Conservation (phyloP, 441 rosid species). For the Pelargonium myrrhifolium region DNA sequence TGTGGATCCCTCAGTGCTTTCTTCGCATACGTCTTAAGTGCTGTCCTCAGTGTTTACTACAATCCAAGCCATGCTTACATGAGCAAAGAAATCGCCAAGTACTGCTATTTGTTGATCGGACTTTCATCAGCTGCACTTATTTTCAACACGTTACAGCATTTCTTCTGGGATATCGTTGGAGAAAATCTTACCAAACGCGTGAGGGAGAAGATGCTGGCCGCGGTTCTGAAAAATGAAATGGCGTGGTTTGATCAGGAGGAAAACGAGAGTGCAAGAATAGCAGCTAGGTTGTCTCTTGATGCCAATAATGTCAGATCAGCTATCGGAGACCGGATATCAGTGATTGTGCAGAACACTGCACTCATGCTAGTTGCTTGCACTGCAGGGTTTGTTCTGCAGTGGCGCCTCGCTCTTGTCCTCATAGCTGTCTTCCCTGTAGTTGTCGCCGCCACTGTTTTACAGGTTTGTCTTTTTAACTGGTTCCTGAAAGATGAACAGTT, state of each 20-base stretch:
- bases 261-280: slow-evolving; percentile 88
- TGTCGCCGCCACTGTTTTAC: slow-evolving; percentile 95
- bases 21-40: slow-evolving; percentile 96
- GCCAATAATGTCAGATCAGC: slow-evolving; percentile 98
- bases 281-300: slow-evolving; percentile 89
- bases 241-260: slow-evolving; percentile 99
- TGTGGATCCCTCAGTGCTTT: slow-evolving; percentile 95
- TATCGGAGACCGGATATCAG: slow-evolving; percentile 95
- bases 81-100: slow-evolving; percentile 78
- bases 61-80: slow-evolving; percentile 77
- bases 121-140: slow-evolving; percentile 91
- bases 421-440: slow-evolving; percentile 93
- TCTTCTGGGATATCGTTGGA: slow-evolving; percentile 98
- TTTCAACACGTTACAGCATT: slow-evolving; percentile 95
- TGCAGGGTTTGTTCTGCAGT: slow-evolving; percentile 92
- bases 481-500: neutral
- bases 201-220: slow-evolving; percentile 84
- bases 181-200: slow-evolving; percentile 97
- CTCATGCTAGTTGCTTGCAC: slow-evolving; percentile 97
- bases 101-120: slow-evolving; percentile 87
- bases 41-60: slow-evolving; percentile 88
- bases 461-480: slow-evolving; percentile 44
- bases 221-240: slow-evolving; percentile 90
- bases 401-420: slow-evolving; percentile 99
- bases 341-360: slow-evolving; percentile 95